Evolutionary conservation across 495 filamentous ascomycete genomes (phyloP).

Genomic region (Rostrohypoxylon terebratum): DNA sequence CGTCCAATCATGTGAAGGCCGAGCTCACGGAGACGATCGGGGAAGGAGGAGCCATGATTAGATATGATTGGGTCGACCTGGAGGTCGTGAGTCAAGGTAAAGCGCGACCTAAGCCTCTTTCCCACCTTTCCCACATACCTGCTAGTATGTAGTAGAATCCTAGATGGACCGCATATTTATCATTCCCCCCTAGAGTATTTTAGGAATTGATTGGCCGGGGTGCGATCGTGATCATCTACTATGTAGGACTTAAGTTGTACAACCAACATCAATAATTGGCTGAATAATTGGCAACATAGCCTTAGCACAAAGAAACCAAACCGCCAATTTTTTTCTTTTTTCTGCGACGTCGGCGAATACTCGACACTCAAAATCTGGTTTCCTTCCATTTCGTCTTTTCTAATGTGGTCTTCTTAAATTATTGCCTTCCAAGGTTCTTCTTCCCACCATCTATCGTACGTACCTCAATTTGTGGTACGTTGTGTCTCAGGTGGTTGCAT

Average conservation of each 20-base stretch:
- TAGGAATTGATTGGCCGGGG: neutral
- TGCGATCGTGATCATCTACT: neutral
- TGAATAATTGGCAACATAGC: no score
- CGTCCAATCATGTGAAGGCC: neutral
- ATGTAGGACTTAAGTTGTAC: neutral
- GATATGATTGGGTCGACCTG: neutral
- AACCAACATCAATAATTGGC: constrained; percentile 11
- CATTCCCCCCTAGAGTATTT: neutral
- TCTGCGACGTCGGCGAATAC: constrained; percentile 10
- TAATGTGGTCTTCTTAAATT: constrained; percentile 7
- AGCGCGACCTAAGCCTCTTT: neutral
- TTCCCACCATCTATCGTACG: neutral
- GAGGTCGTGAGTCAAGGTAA: constrained; percentile 1
- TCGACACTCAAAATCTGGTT: neutral
- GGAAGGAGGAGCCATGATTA: neutral
- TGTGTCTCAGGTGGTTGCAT: constrained; percentile 28
- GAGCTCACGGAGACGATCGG: constrained; percentile 9
- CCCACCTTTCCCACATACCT: neutral
- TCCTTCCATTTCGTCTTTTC: neutral
- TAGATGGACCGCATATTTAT: neutral
- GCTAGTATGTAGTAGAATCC: no score
- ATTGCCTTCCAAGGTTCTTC: constrained; percentile 2
- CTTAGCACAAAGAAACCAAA: constrained; percentile 23
- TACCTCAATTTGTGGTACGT: constrained; percentile 11
- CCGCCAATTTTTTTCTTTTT: neutral